These are phyloP conservation scores for Ajuga chamaepitys DNA, from an alignment of 257 asterid genomes.

Conservation along the genomic window DNA sequence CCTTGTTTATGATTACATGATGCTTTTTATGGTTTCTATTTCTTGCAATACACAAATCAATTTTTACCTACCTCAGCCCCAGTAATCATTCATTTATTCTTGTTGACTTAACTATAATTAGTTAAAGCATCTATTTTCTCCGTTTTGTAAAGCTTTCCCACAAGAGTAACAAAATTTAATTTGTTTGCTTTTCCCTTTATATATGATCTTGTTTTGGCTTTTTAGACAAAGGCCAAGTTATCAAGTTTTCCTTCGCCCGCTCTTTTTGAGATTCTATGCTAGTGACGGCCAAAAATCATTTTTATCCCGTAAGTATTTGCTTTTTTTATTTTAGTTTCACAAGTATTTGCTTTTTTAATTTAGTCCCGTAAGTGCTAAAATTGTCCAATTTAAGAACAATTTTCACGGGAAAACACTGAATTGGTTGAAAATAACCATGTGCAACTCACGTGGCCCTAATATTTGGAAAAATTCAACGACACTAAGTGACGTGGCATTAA, in stretches of 20 bases:
- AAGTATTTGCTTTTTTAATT: too few species aligned
- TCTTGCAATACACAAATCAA: slow-evolving; percentile 24
- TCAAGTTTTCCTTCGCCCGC: background rate
- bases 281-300: slow-evolving; percentile 2
- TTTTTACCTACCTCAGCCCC: background rate
- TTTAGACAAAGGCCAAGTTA: background rate
- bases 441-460: too few species aligned
- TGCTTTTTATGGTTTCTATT: slow-evolving; percentile 9
- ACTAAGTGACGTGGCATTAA: too few species aligned
- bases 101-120: slow-evolving; percentile 8
- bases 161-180: background rate
- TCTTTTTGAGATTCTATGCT: background rate
- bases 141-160: slow-evolving; percentile 1
- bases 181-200: background rate
- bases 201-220: background rate
- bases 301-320: too few species aligned
- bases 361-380: too few species aligned
- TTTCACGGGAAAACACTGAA: too few species aligned
- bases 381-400: too few species aligned
- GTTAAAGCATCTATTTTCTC: slow-evolving; percentile 4
- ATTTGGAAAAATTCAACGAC: too few species aligned
- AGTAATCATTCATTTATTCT: slow-evolving; percentile 12
- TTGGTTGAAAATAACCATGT: too few species aligned
- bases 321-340: too few species aligned
- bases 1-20: slow-evolving; percentile 8